A percentile compares a stretch with the other conserved stretches of the same genome.
Conservation (phyloP, 306 rosid species). For the Urtica urens region DNA sequence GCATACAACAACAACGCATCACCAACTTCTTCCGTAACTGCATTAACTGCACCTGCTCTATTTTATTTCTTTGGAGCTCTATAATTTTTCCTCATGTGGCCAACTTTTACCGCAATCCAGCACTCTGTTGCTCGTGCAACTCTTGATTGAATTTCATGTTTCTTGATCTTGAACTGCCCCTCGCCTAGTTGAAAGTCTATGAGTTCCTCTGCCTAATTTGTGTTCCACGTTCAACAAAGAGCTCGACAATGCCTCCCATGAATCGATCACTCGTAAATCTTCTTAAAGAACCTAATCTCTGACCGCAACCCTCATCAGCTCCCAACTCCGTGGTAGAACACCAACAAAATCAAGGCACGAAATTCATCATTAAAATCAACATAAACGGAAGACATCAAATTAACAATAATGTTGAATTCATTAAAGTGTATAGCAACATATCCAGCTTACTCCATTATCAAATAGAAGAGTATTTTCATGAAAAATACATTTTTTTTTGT, state of each 20-base stretch:
- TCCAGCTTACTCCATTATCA: not conserved
- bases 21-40: not conserved
- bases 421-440: not conserved
- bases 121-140: not conserved
- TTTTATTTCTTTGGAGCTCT: not conserved
- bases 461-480: not conserved
- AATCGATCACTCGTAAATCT: not conserved
- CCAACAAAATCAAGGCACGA: no score
- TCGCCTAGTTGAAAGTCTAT: not conserved
- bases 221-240: not conserved
- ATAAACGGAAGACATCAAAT: not conserved
- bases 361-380: not conserved
- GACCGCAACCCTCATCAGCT: not conserved
- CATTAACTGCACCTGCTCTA: not conserved
- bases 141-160: not conserved
- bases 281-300: not conserved
- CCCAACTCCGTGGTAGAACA: not conserved
- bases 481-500: not conserved
- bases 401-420: not conserved
- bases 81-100: not conserved
- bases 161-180: not conserved
- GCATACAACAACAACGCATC: not conserved
- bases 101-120: not conserved
- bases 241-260: not conserved
- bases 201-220: not conserved